Percentiles rank a stretch among this genome's conserved stretches.
phyloP scores from a whole-genome alignment of 192 early-diverging fungal species.

The Coemansia sp. region DNA sequence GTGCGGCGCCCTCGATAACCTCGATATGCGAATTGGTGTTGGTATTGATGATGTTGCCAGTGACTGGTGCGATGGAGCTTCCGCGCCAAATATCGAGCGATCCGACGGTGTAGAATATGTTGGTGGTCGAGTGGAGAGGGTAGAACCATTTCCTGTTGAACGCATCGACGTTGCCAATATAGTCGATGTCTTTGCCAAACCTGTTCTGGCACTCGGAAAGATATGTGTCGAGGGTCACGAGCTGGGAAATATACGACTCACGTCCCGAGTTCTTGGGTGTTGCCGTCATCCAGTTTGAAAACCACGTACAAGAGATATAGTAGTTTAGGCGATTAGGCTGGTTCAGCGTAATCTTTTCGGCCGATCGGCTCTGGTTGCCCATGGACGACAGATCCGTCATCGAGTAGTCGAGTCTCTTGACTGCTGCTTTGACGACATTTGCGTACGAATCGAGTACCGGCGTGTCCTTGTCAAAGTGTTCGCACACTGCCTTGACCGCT shows the following conservation, averaged over 20 bases:
- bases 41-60: background rate
- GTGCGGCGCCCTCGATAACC: slow-evolving; percentile 3
- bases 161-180: slow-evolving; percentile 17
- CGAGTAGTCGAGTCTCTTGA: background rate
- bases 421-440: slow-evolving; percentile 9
- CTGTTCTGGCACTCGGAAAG: slow-evolving; percentile 33
- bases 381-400: background rate
- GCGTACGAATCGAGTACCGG: slow-evolving; percentile 9
- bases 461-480: slow-evolving; percentile 12
- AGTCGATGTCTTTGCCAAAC: slow-evolving; percentile 30
- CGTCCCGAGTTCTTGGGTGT: slow-evolving; percentile 29
- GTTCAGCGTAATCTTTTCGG: slow-evolving; percentile 25
- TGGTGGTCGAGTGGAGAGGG: slow-evolving; percentile 21
- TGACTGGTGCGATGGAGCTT: background rate
- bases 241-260: slow-evolving; percentile 31
- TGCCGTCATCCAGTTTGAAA: slow-evolving; percentile 61
- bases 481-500: background rate
- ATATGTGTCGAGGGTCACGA: slow-evolving; percentile 26
- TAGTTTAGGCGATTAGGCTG: slow-evolving; percentile 49
- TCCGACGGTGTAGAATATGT: slow-evolving; percentile 38
- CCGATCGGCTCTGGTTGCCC: slow-evolving; percentile 23
- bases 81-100: slow-evolving; percentile 28
- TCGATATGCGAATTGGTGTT: background rate
- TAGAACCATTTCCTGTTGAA: slow-evolving; percentile 35
- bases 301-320: slow-evolving; percentile 67